Conservation (phyloP, 208 protist genomes). For the Trypanosoma cruzi region DNA sequence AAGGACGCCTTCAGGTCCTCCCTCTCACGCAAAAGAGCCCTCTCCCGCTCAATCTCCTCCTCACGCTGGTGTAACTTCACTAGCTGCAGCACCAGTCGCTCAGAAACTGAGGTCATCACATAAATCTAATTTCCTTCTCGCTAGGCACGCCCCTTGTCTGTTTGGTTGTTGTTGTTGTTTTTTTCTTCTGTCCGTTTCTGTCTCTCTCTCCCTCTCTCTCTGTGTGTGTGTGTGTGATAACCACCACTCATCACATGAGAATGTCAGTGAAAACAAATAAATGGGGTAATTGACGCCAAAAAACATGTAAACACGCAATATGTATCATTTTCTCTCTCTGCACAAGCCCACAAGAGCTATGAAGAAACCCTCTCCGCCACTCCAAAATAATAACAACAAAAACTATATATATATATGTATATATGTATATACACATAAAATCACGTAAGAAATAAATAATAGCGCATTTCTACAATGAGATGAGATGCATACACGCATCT, state of each 20-base stretch:
- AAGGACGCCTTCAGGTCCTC: conserved; percentile 36
- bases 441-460: too few relatives aligned
- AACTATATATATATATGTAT: too few relatives aligned
- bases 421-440: too few relatives aligned
- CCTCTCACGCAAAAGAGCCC: conserved; percentile 34
- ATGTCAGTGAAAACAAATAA: conserved; percentile 3
- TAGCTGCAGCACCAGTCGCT: conserved; percentile 66
- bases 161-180: too few relatives aligned
- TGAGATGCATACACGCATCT: too few relatives aligned
- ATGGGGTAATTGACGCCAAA: neutral
- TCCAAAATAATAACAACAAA: too few relatives aligned
- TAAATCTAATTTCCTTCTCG: conserved; percentile 4
- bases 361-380: too few relatives aligned
- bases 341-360: too few relatives aligned
- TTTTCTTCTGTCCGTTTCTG: neutral
- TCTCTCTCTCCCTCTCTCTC: neutral
- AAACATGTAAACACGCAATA: neutral
- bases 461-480: too few relatives aligned
- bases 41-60: conserved; percentile 45
- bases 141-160: neutral
- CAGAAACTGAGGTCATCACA: conserved; percentile 40
- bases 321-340: too few relatives aligned
- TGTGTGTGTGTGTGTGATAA: neutral
- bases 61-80: conserved; percentile 50
- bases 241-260: neutral